These are phyloP conservation scores for Tilletia walkeri DNA, from an alignment of 1,284 basidiomycete species.

Conservation along the genomic window DNA sequence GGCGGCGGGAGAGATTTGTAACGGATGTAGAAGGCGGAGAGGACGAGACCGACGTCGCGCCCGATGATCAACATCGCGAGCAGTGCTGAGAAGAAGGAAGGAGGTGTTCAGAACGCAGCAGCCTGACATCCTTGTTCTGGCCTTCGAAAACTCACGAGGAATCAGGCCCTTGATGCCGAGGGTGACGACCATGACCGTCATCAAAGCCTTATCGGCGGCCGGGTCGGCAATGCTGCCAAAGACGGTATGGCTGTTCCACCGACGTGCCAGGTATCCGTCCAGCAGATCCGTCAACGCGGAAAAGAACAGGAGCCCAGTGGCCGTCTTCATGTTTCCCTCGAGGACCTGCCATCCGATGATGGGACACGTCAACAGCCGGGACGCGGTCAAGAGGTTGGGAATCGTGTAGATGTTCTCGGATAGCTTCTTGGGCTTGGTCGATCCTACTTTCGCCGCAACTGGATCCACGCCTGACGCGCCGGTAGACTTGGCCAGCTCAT, in stretches of 20 bases:
- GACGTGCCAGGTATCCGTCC: slow-evolving; percentile 85
- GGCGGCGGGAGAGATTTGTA: slow-evolving; percentile 84
- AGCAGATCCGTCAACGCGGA: slow-evolving; percentile 87
- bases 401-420: slow-evolving; percentile 91
- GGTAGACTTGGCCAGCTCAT: background rate
- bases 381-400: slow-evolving; percentile 84
- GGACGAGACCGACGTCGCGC: slow-evolving; percentile 78
- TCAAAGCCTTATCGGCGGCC: slow-evolving; percentile 90
- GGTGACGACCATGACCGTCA: slow-evolving; percentile 89
- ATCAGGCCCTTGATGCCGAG: slow-evolving; percentile 78
- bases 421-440: slow-evolving; percentile 19
- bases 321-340: slow-evolving; percentile 74
- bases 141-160: slow-evolving; percentile 64
- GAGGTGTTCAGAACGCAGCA: background rate
- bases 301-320: slow-evolving; percentile 78
- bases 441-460: background rate
- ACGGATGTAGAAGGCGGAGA: slow-evolving; percentile 90
- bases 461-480: background rate
- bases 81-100: slow-evolving; percentile 64
- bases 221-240: slow-evolving; percentile 93
- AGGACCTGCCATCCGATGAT: slow-evolving; percentile 87
- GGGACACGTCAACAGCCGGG: slow-evolving; percentile 82
- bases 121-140: too few relatives aligned
- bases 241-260: slow-evolving; percentile 70
- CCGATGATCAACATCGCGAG: slow-evolving; percentile 83